Evolutionary conservation across 2,329 filamentous ascomycete species (phyloP).

Genomic region (Cladobotryum protrusum): DNA sequence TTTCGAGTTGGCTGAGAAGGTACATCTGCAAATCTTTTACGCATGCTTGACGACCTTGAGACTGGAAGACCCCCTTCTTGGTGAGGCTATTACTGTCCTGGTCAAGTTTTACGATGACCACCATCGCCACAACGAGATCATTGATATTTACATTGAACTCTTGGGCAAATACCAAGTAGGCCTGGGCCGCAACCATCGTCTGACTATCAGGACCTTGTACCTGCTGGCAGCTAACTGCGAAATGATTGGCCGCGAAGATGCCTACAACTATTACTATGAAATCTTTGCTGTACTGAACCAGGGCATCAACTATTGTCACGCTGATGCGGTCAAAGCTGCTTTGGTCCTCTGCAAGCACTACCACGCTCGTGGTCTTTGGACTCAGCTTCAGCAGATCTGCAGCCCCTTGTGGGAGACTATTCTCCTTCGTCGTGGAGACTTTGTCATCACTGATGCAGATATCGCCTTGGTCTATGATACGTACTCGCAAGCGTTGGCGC

Average conservation of each 20-base stretch:
- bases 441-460: conserved; percentile 34
- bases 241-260: conserved; percentile 25
- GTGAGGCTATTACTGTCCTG: conserved; percentile 22
- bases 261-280: conserved; percentile 31
- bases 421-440: conserved; percentile 29
- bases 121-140: conserved; percentile 32
- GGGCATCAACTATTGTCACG: conserved; percentile 26
- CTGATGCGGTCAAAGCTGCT: conserved; percentile 40
- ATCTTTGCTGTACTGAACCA: conserved; percentile 30
- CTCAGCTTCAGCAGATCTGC: conserved; percentile 40
- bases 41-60: conserved; percentile 26
- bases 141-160: conserved; percentile 29
- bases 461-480: conserved; percentile 36
- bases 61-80: conserved; percentile 24
- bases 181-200: conserved; percentile 21
- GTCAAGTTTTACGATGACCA: conserved; percentile 29
- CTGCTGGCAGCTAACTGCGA: conserved; percentile 18
- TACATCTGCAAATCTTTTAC: conserved; percentile 32
- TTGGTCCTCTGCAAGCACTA: conserved; percentile 39
- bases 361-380: conserved; percentile 37
- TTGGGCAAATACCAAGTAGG: conserved; percentile 26
- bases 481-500: conserved; percentile 42
- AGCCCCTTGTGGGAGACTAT: conserved; percentile 37
- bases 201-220: conserved; percentile 31
- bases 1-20: conserved; percentile 32